Percentiles rank a stretch among this genome's conserved stretches.
Conservation (phyloP, 208 protist species). For the Naegleria gruberi region DNA sequence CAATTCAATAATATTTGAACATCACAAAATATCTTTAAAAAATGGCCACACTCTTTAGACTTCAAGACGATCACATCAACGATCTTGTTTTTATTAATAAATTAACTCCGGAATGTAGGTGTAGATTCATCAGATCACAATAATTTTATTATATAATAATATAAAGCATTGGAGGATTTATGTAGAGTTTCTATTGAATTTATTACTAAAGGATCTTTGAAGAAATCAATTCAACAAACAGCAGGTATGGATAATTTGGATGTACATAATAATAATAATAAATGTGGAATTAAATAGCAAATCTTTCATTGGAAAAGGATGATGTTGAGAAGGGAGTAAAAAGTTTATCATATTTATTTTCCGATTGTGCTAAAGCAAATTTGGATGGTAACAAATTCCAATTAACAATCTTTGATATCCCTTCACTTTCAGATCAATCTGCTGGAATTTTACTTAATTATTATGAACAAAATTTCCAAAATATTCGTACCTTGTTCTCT, state of each 20-base stretch:
- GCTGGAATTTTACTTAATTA: neutral
- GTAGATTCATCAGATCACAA: neutral
- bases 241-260: neutral
- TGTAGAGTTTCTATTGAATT: neutral
- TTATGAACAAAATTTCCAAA: neutral
- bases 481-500: neutral
- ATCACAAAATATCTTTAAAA: neutral
- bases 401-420: neutral
- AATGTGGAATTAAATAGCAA: neutral
- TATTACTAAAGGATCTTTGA: neutral
- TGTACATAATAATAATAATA: neutral
- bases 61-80: neutral
- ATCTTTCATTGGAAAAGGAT: neutral
- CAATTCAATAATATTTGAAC: neutral
- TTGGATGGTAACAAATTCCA: neutral
- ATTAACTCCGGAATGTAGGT: neutral
- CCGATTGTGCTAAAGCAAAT: neutral
- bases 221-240: neutral
- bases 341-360: neutral
- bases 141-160: neutral
- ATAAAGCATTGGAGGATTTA: neutral
- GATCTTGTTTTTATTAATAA: neutral
- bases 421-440: neutral
- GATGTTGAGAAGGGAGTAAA: neutral
- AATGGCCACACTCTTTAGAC: neutral